Base-by-base conservation (phyloP, 2,329 filamentous ascomycete species). In the Fusarium avenaceum region DNA sequence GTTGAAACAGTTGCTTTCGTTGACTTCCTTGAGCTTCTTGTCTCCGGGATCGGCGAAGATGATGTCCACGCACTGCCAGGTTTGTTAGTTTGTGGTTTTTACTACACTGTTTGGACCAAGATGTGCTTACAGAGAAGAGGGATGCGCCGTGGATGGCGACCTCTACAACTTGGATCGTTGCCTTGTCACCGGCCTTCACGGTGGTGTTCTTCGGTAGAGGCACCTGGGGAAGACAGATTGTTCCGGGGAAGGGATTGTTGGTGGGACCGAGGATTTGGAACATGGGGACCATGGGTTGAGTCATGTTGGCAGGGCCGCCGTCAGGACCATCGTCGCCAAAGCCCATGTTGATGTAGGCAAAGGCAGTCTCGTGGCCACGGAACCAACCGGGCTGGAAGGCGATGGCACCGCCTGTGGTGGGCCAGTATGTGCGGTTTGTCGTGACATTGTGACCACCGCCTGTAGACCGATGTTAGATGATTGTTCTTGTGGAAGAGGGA, bases 351-450 rank as follows among this genome's bases (percentile, higher is more conserved):
- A 98, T 84, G 81, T 97, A 97, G 76, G 97, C 86, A 73, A 93
- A 87, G 19, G 94, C 95, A 7, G 88, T 90, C 35, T 87, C 79
- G 78, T 98, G 96, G 68, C 96, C 96, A 60, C 90, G 89, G 83
- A 97, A 97, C 96, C 96, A 98, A 75, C 95, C 96, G 0, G 96
- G 96, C 76, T 98, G 95, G 74, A 97, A 86, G 49, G 93, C 87
- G 63, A 99, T 76, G n/a, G 94, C 93, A 65, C 96, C 96, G 71
- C 96, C 96, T 30, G 82, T 87, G 49, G 93, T 86, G 17, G 96
- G 94, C 96, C 96, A 98, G 81, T 91, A 92, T 15, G 96, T 97
- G 66, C 95, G 89, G 81, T 99, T 98, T 44, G 80, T 85, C 0
- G 92, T 92, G 38, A 88, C 86, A 46, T 84, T 83, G 82, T 95